Evolutionary conservation across 2,329 filamentous ascomycete species (phyloP), one percentile per base, ranked within the genome.

Genomic region (Trichocomaceae sp.): DNA sequence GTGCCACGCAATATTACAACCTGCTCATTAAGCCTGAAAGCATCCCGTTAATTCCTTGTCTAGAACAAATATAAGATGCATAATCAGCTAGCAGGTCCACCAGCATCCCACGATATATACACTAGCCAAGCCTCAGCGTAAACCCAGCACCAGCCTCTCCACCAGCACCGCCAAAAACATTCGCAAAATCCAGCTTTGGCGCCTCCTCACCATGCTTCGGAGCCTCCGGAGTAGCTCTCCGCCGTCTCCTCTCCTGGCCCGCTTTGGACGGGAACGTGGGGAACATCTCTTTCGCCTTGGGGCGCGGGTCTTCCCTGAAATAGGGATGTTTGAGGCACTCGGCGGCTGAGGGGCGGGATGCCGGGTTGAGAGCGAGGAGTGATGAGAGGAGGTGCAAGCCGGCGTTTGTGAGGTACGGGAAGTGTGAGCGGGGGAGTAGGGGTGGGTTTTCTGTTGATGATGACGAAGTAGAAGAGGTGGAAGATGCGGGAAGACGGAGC

Each of bases 261-360:
- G 93, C 93, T 71, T 95, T 96, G 63, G 88, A 93, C 0, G 93
- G 93, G 69, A 97, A 99, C 0, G 93, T 97, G 2, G 93, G 93
- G 67, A 99, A 97, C 85, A 99, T 86, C 63, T 86, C 87, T 67
- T 89, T 87, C 7, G 86, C 84, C 74, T 97, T 97, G 1, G 91
- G 89, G 58, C 87, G 87, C 0, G 93, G 93, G 62, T 95, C 87
- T 73, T 97, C 91, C 17, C 71, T 77, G 71, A 99, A 99, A 70
- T 95, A 99, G 35, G 83, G 78, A 69, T 96, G 89, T 47, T 79
- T 75, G 35, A 97, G 78, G 68, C 95, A 84, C 57, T 90, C 82
- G 49, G 76, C 76, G 1, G 92, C 90, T 1, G 81, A 79, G 0
- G 89, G 90, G 17, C 93, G 78, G 5, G 74, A 71, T 0, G 77